Conservation (phyloP, 2,329 filamentous ascomycete genomes). For the Paecilomyces fulvus region DNA sequence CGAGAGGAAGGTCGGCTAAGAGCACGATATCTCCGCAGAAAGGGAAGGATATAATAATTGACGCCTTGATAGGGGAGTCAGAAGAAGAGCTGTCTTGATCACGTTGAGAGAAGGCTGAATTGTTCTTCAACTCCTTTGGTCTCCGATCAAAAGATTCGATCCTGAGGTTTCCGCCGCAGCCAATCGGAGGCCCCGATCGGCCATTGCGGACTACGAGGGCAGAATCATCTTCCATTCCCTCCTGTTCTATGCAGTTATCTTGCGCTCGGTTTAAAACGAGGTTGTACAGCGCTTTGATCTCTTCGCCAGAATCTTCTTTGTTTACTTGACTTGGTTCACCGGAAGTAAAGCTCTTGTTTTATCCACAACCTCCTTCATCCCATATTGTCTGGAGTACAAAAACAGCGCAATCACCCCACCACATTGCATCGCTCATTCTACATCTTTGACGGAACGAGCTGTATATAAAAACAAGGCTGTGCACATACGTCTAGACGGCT, state of each 20-base stretch:
- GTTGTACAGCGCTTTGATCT: background rate
- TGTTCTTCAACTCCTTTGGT: background rate
- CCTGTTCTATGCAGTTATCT: background rate
- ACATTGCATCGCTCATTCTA: background rate
- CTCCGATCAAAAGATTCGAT: constrained; percentile 23
- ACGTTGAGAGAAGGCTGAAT: constrained; percentile 1
- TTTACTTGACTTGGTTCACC: background rate
- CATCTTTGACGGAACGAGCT: background rate
- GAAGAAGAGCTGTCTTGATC: constrained; percentile 3
- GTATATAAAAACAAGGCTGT: background rate
- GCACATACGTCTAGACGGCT: background rate
- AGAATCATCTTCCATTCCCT: background rate
- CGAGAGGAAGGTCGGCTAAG: background rate
- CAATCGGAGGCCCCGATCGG: constrained; percentile 26
- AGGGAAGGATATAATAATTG: background rate
- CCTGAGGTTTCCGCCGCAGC: constrained; percentile 12
- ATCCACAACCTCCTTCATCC: background rate
- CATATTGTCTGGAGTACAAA: background rate
- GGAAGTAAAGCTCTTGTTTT: background rate
- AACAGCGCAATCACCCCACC: background rate
- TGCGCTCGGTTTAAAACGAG: background rate
- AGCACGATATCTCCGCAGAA: background rate
- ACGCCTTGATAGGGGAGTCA: background rate
- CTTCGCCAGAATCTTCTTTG: background rate
- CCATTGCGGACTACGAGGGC: constrained; percentile 3